A percentile compares a stretch with the other conserved stretches of the same genome.
phyloP scores from a whole-genome alignment of 2,329 filamentous ascomycete species.

The Neoarthrinium moseri region DNA sequence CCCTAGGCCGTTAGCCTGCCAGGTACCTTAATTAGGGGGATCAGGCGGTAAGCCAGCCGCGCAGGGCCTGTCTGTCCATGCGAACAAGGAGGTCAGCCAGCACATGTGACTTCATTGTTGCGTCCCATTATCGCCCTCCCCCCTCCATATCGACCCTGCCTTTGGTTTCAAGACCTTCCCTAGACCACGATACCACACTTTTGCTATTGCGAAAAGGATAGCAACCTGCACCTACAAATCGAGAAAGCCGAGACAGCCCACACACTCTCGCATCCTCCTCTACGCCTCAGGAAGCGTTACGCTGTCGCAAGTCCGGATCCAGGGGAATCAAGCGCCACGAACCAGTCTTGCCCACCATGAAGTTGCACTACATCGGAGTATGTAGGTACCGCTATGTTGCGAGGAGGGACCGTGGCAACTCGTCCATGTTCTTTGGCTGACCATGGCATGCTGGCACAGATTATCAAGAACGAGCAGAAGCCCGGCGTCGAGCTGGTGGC shows the following conservation, averaged over 20 bases:
- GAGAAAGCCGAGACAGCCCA: neutral
- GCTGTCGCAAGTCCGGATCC: neutral
- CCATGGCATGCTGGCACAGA: constrained; percentile 50
- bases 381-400: constrained; percentile 28
- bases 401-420: neutral
- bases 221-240: neutral
- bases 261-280: neutral
- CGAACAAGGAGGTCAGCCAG: neutral
- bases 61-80: neutral
- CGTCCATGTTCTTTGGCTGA: constrained; percentile 11
- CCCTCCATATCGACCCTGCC: constrained; percentile 4
- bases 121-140: neutral
- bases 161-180: constrained; percentile 5
- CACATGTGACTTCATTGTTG: constrained; percentile 7
- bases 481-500: constrained; percentile 74
- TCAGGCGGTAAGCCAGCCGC: neutral
- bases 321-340: neutral
- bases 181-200: neutral
- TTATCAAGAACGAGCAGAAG: constrained; percentile 76
- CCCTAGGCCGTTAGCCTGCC: too few relatives aligned
- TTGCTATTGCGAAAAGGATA: neutral
- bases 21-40: too few relatives aligned
- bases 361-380: constrained; percentile 87
- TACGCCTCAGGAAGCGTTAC: neutral
- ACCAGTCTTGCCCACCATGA: constrained; percentile 59